These are phyloP conservation scores for Cystoisospora suis DNA, from an alignment of 169 alveolate genomes.

Conservation along the genomic window DNA sequence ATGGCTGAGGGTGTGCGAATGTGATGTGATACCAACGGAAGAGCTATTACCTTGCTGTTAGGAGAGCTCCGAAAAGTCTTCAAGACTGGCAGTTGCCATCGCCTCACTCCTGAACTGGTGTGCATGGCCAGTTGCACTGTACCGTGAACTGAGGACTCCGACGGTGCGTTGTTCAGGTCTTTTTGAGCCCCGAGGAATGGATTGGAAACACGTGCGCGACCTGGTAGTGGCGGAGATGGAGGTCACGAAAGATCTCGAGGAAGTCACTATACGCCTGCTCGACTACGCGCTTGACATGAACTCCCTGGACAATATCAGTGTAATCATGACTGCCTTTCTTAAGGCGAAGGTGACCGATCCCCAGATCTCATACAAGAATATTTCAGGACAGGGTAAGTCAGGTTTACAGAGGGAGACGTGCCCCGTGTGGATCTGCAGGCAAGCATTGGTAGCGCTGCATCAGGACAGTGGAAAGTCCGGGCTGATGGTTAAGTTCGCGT, in stretches of 20 bases:
- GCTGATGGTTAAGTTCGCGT: too few species aligned
- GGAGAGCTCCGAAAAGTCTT: too few species aligned
- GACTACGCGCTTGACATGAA: conserved; percentile 7
- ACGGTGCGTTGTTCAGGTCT: not conserved
- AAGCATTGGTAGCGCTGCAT: too few species aligned
- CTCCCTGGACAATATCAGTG: conserved; percentile 27
- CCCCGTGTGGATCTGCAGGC: too few species aligned
- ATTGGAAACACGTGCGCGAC: conserved; percentile 1
- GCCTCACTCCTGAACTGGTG: not conserved
- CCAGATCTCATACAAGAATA: not conserved
- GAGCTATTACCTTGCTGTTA: too few species aligned
- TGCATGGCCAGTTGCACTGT: not conserved
- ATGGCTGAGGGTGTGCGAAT: too few species aligned
- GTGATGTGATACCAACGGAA: too few species aligned
- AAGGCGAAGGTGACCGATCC: not conserved
- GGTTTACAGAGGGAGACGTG: too few species aligned
- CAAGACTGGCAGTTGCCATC: too few species aligned
- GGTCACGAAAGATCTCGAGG: not conserved
- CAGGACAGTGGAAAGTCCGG: too few species aligned
- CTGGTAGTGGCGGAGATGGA: not conserved
- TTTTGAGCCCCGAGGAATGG: conserved; percentile 17
- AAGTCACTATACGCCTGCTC: not conserved
- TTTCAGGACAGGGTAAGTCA: not conserved
- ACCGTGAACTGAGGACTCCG: not conserved
- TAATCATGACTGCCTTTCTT: not conserved